Base-by-base conservation (phyloP, 2,329 filamentous ascomycete species). In the Colletotrichum falcatum region DNA sequence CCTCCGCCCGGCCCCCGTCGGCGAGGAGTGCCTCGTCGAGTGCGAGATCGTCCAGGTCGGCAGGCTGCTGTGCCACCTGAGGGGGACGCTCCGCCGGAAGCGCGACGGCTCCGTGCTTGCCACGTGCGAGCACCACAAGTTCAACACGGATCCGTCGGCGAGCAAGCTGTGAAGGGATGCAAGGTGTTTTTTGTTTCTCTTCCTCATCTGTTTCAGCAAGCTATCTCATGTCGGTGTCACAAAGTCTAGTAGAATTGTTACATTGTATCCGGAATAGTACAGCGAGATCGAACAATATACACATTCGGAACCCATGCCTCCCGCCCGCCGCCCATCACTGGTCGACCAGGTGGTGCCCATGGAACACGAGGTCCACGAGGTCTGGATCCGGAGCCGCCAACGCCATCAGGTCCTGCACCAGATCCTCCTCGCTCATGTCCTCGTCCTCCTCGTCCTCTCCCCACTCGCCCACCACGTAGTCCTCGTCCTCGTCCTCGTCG, bases 111-210 rank as follows among this genome's bases (percentile, higher is more conserved):
- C 81, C 53, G 71, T 92, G 12, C 78, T 90, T 75, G 84, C 87
- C 2, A 83, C 86, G 8, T 90, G 87, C 60, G 89, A 91, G 75
- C 90, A 92, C 80, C 86, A 88, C 51, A 92, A 92, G 79, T 87
- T 87, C 2, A 90, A 89, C 75, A 86, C 85, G 51, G 89, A 91
- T 74, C 81, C 85, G 5, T 65, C 66, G 0, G 76, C 75, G 16
- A 68, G 76, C n/a, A 81, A 79, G 65, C 30, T 79, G 18, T 65
- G 73, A 71, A 37, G n/a, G 30, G 20, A 5, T 3, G 26, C 3
- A 20, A 6, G 12, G 1, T 7, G 5, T 3, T 26, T 3, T 1
- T 30, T 44, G 9, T 18, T n/a, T 9, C 6, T 44, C 11, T 11
- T 5, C 1, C 7, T 20, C 1, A 3, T 39, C 8, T 8, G 39